phyloP scores from a whole-genome alignment of 306 rosid genomes.

The Prinsepia uniflora region DNA sequence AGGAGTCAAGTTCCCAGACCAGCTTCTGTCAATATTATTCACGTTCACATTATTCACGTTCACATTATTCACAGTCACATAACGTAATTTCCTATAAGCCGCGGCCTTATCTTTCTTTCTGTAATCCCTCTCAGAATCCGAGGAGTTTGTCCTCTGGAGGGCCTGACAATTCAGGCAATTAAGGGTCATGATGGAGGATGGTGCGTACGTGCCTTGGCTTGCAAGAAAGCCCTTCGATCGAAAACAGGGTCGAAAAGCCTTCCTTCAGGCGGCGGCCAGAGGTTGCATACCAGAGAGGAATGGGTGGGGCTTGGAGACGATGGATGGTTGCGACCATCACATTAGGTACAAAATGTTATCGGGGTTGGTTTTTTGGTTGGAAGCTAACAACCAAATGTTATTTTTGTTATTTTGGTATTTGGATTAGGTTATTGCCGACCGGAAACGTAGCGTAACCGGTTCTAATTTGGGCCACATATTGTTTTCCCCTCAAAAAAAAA shows the following conservation, averaged over 20 bases:
- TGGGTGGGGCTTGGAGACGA: constrained; percentile 24
- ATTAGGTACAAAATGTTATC: not conserved
- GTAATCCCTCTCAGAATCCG: constrained; percentile 33
- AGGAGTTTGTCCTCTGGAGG: constrained; percentile 39
- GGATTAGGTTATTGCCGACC: constrained; percentile 26
- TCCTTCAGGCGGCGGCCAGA: not conserved
- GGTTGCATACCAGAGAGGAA: constrained; percentile 20
- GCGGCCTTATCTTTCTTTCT: constrained; percentile 13
- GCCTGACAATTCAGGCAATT: constrained; percentile 57
- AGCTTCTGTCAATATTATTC: constrained; percentile 34
- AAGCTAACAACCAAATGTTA: constrained; percentile 15
- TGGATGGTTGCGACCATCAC: not conserved
- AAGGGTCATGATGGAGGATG: constrained; percentile 43
- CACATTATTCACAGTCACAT: too few relatives aligned
- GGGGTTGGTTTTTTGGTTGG: constrained; percentile 2
- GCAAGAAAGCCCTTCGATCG: constrained; percentile 18
- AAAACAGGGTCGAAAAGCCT: not conserved
- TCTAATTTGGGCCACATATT: constrained; percentile 40
- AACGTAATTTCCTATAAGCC: constrained; percentile 3
- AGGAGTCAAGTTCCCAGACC: constrained; percentile 49
- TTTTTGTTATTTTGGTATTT: constrained; percentile 14
- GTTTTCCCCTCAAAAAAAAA: too few relatives aligned
- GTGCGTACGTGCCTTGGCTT: not conserved
- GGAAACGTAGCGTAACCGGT: constrained; percentile 34
- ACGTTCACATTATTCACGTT: not conserved